Conservation (phyloP, 2,329 filamentous ascomycete genomes). For the Alternaria angustiovoidea region DNA sequence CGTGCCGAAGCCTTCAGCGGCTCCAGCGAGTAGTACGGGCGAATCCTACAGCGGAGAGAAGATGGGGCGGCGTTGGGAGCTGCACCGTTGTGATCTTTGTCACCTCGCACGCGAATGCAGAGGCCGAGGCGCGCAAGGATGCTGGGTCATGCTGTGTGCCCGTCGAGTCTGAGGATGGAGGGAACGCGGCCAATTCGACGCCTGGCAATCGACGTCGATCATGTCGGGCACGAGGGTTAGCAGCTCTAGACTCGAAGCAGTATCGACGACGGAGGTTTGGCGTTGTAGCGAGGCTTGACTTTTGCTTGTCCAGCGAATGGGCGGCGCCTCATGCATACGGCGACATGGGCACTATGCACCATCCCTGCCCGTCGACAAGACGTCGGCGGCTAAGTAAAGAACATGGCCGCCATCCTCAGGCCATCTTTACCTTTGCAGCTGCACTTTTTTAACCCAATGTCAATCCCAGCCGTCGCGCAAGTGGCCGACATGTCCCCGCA, state of each 20-base stretch:
- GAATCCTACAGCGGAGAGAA: conserved; percentile 28
- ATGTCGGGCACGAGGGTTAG: conserved; percentile 20
- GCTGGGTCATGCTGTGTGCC: conserved; percentile 18
- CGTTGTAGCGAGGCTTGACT: conserved; percentile 29
- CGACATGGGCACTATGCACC: conserved; percentile 18
- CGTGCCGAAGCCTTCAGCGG: conserved; percentile 45
- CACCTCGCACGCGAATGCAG: conserved; percentile 23
- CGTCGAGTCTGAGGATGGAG: conserved; percentile 18
- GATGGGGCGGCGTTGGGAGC: conserved; percentile 18
- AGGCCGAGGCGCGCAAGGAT: conserved; percentile 19
- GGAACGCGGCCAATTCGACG: conserved; percentile 28
- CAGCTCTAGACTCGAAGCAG: conserved; percentile 12
- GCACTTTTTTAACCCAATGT: conserved; percentile 4
- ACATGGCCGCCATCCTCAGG: conserved; percentile 5
- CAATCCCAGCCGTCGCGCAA: conserved; percentile 13
- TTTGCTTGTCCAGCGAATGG: conserved; percentile 26
- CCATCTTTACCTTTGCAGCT: not conserved
- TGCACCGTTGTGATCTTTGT: conserved; percentile 22
- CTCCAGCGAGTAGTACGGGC: conserved; percentile 35
- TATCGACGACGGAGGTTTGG: conserved; percentile 20
- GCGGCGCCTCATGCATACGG: conserved; percentile 16
- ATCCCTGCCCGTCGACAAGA: conserved; percentile 18
- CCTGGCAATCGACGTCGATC: conserved; percentile 25
- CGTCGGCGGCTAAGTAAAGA: conserved; percentile 26
- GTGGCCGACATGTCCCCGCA: not conserved